Conservation (phyloP, 805 yeast genomes). For the Diddensiella transvaalensis region DNA sequence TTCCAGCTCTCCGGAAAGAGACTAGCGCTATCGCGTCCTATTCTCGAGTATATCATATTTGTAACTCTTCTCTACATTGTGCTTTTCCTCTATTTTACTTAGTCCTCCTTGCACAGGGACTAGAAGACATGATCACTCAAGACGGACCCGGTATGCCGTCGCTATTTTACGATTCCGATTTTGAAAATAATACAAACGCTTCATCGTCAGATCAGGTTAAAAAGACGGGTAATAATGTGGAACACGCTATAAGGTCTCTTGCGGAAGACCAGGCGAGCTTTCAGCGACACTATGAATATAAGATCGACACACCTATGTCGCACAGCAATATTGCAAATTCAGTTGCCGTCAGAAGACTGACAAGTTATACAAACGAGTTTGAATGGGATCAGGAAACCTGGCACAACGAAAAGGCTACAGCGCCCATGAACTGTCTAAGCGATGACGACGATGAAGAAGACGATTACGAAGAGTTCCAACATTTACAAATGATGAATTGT, state of each 20-base stretch:
- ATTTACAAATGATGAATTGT: background rate
- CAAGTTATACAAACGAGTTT: background rate
- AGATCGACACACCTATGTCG: background rate
- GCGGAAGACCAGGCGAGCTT: background rate
- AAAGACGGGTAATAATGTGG: background rate
- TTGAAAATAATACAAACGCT: background rate
- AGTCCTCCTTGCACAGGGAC: background rate
- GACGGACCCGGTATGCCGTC: background rate
- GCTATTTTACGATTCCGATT: background rate
- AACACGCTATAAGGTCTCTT: background rate
- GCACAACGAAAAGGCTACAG: background rate
- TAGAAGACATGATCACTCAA: background rate
- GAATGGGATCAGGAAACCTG: background rate
- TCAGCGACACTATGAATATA: background rate
- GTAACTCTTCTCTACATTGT: background rate
- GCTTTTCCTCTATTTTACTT: background rate
- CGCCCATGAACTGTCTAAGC: background rate
- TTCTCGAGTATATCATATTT: background rate
- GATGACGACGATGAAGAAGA: background rate
- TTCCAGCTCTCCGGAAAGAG: background rate
- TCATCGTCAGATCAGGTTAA: background rate
- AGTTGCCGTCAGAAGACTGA: background rate
- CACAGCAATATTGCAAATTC: background rate
- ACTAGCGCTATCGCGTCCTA: background rate
- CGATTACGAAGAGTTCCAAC: background rate